Evolutionary conservation across 371 early-diverging fungal species (phyloP).

Genomic region (Rhizopus delemar): DNA sequence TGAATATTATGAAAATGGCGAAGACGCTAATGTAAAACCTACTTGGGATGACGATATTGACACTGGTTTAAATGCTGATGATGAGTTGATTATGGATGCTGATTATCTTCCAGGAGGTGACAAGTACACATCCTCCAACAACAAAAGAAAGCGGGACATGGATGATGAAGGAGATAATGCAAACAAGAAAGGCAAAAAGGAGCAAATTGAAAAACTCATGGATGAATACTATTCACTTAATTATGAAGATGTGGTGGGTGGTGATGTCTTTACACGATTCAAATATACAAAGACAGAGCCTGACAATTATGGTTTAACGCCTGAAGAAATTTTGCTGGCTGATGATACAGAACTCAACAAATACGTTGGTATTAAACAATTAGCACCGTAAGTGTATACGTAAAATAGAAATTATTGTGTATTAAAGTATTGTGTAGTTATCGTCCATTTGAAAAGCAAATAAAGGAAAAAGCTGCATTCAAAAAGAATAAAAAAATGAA

Average conservation of each 20-base stretch:
- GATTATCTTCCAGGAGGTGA: slow-evolving; percentile 81
- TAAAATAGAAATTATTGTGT: not conserved
- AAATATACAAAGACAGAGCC: slow-evolving; percentile 83
- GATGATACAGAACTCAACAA: slow-evolving; percentile 89
- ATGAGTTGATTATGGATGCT: slow-evolving; percentile 85
- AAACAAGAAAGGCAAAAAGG: slow-evolving; percentile 20
- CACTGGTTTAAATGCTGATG: slow-evolving; percentile 44
- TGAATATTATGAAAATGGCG: slow-evolving; percentile 58
- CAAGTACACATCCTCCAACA: slow-evolving; percentile 23
- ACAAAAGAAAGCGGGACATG: not conserved
- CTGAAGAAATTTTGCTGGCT: slow-evolving; percentile 85
- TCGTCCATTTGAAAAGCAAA: not conserved
- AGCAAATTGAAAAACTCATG: slow-evolving; percentile 61
- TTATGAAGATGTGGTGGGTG: slow-evolving; percentile 92
- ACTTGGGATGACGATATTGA: slow-evolving; percentile 82
- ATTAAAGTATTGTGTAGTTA: not conserved
- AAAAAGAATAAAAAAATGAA: slow-evolving; percentile 5
- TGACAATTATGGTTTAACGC: slow-evolving; percentile 73
- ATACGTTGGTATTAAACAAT: slow-evolving; percentile 78
- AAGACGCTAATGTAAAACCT: slow-evolving; percentile 68
- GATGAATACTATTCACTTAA: slow-evolving; percentile 92
- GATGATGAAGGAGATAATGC: slow-evolving; percentile 5
- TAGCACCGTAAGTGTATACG: slow-evolving; percentile 77
- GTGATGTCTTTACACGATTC: slow-evolving; percentile 85
- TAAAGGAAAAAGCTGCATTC: not conserved